Evolutionary conservation across 2,329 filamentous ascomycete genomes (phyloP).

Genomic region (Orbilia ellipsospora): DNA sequence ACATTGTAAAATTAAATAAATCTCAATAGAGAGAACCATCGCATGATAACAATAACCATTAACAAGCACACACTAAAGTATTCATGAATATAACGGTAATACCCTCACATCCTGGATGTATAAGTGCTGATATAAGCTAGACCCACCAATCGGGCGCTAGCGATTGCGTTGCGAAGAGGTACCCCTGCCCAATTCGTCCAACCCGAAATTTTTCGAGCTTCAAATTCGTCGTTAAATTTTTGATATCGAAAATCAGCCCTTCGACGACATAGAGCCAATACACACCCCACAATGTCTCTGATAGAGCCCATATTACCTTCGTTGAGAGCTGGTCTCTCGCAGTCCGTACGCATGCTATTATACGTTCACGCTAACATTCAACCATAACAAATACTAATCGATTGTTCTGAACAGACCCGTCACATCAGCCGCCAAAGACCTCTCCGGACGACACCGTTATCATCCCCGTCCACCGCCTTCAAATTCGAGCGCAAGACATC

Average conservation of each 20-base stretch:
- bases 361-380: neutral
- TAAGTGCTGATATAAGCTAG: neutral
- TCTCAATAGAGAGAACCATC: too few relatives aligned
- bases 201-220: conserved; percentile 45
- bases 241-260: conserved; percentile 5
- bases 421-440: conserved; percentile 31
- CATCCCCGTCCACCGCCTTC: conserved; percentile 7
- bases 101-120: too few relatives aligned
- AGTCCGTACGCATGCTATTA: conserved; percentile 31
- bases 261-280: neutral
- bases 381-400: neutral
- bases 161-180: conserved; percentile 25
- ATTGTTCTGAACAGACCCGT: conserved; percentile 16
- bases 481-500: conserved; percentile 38
- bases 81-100: too few relatives aligned
- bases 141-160: neutral
- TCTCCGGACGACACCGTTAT: conserved; percentile 28
- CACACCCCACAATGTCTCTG: conserved; percentile 36
- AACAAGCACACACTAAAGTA: too few relatives aligned
- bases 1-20: too few relatives aligned
- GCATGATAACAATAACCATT: too few relatives aligned
- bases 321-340: conserved; percentile 49
- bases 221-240: neutral
- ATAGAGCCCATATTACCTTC: conserved; percentile 54
- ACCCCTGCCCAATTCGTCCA: conserved; percentile 25